Evolutionary conservation across 345 rosid species (phyloP).

Genomic region (Citrus glauca): DNA sequence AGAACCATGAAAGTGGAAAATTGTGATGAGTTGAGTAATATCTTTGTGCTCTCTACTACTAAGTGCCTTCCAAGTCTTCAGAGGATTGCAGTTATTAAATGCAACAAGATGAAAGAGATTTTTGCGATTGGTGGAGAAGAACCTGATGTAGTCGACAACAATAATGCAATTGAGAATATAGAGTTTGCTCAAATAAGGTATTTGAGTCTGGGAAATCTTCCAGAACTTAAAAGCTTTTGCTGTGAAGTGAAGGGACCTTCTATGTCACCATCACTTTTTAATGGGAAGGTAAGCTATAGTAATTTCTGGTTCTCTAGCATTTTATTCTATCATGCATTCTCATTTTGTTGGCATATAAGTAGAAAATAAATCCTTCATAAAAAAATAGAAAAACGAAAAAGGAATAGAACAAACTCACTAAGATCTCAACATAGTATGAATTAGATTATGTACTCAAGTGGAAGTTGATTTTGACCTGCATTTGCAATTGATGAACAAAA

Average conservation of each 20-base stretch:
- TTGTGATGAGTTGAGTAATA: not conserved
- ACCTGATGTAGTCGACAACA: not conserved
- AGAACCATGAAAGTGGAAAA: not conserved
- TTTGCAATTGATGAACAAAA: too few species aligned
- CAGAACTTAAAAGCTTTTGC: not conserved
- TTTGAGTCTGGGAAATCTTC: not conserved
- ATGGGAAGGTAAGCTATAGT: not conserved
- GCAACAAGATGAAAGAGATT: not conserved
- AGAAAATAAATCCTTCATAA: too few species aligned
- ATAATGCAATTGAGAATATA: not conserved
- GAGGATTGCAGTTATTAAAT: slow-evolving; percentile 9
- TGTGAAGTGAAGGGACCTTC: not conserved
- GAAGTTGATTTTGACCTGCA: too few species aligned
- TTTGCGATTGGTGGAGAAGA: not conserved
- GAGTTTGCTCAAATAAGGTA: not conserved
- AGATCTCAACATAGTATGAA: too few species aligned
- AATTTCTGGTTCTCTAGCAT: not conserved
- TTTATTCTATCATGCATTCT: not conserved
- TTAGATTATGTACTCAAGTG: too few species aligned
- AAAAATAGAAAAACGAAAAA: too few species aligned
- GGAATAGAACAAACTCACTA: too few species aligned
- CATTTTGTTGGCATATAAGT: too few species aligned
- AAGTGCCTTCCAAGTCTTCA: slow-evolving; percentile 14
- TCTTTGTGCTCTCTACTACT: slow-evolving; percentile 8
- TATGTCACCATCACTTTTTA: not conserved